Conservation (phyloP, 129 eudicot species). For the Flaveria bidentis region DNA sequence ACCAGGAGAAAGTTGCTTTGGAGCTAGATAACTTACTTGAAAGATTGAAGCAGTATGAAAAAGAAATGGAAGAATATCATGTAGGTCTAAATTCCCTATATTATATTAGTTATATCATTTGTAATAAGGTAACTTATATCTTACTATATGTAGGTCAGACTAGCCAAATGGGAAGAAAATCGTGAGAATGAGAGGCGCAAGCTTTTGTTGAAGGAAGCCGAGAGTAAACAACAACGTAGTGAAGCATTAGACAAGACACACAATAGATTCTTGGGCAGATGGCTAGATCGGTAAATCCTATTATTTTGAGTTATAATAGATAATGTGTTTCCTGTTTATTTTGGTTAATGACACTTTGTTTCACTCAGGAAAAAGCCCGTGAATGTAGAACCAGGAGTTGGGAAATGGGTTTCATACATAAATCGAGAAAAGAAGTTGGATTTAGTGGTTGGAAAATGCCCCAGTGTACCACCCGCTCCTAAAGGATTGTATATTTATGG, state of each 20-base stretch:
- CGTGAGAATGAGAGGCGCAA: slow-evolving; percentile 75
- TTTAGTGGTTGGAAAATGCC: slow-evolving; percentile 65
- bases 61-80: slow-evolving; percentile 88
- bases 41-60: slow-evolving; percentile 73
- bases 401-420: slow-evolving; percentile 95
- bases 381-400: slow-evolving; percentile 84
- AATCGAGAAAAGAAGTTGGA: slow-evolving; percentile 92
- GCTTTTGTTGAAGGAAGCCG: slow-evolving; percentile 76
- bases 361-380: slow-evolving; percentile 50
- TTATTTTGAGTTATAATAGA: not conserved
- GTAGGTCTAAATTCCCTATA: slow-evolving; percentile 37
- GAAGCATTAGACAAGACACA: slow-evolving; percentile 47
- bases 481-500: slow-evolving; percentile 91
- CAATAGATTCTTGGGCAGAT: slow-evolving; percentile 53
- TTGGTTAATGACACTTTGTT: slow-evolving; percentile 25
- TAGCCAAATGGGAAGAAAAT: slow-evolving; percentile 75
- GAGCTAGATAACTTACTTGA: slow-evolving; percentile 69
- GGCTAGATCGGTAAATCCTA: slow-evolving; percentile 64
- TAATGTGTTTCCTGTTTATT: slow-evolving; percentile 14
- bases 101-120: slow-evolving; percentile 4
- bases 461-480: slow-evolving; percentile 79
- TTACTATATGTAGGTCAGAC: slow-evolving; percentile 50
- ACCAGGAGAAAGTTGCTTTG: slow-evolving; percentile 84
- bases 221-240: slow-evolving; percentile 68
- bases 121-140: not conserved